These are phyloP conservation scores for Recurvomyces mirabilis DNA, from an alignment of 495 filamentous ascomycete genomes.

Conservation along the genomic window DNA sequence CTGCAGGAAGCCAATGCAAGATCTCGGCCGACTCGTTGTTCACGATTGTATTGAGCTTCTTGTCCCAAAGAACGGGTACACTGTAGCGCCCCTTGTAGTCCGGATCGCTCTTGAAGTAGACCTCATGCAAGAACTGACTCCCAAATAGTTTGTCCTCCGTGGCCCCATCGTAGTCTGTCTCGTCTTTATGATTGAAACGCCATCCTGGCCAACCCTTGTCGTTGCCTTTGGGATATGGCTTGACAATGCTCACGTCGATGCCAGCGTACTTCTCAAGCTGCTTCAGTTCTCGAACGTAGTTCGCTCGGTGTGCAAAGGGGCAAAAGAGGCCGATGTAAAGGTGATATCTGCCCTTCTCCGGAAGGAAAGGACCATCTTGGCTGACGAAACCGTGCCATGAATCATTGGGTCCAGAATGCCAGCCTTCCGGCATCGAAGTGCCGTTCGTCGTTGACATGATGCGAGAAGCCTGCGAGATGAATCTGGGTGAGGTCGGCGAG, in stretches of 20 bases:
- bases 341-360: constrained; percentile 30
- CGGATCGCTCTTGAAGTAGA: constrained; percentile 43
- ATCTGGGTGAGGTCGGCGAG: too few relatives aligned
- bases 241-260: constrained; percentile 29
- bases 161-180: constrained; percentile 34
- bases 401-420: constrained; percentile 16
- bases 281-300: constrained; percentile 31
- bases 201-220: constrained; percentile 40
- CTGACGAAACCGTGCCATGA: constrained; percentile 32
- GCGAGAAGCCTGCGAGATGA: too few relatives aligned
- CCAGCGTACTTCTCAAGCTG: constrained; percentile 24
- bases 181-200: constrained; percentile 38
- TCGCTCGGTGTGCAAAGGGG: constrained; percentile 41
- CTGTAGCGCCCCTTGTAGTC: constrained; percentile 43
- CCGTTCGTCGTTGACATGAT: constrained; percentile 1
- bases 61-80: constrained; percentile 49
- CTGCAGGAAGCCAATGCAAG: constrained; percentile 39
- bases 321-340: constrained; percentile 41
- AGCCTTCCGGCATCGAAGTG: constrained; percentile 5
- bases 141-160: constrained; percentile 43
- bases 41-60: constrained; percentile 37
- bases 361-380: constrained; percentile 25
- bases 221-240: constrained; percentile 34
- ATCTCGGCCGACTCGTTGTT: constrained; percentile 46
- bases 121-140: constrained; percentile 38